Conservation (phyloP, 2,329 filamentous ascomycete genomes). For the Diplodia scrobiculata region DNA sequence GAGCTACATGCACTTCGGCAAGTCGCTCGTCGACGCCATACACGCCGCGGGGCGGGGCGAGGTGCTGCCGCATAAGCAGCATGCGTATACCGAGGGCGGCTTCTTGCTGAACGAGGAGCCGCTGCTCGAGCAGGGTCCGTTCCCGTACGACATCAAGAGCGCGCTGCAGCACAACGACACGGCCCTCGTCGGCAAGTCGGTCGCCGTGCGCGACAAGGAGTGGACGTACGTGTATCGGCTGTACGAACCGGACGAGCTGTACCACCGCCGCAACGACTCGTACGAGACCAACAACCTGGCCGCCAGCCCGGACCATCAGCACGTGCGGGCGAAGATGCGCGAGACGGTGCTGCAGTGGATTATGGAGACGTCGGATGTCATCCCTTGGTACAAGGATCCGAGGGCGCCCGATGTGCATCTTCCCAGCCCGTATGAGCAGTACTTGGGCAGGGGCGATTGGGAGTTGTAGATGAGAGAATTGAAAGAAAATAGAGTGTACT, state of each 20-base stretch:
- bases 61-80: conserved; percentile 43
- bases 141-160: conserved; percentile 53
- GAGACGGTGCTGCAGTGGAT: conserved; percentile 47
- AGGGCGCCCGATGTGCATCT: background rate
- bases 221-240: conserved; percentile 53
- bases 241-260: conserved; percentile 52
- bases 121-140: conserved; percentile 49
- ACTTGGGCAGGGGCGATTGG: background rate
- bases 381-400: conserved; percentile 20
- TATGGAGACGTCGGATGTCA: conserved; percentile 17
- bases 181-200: conserved; percentile 49
- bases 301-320: conserved; percentile 34
- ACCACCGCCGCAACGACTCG: conserved; percentile 45
- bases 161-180: conserved; percentile 52
- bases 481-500: no score
- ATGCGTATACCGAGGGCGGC: conserved; percentile 51
- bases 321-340: conserved; percentile 36
- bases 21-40: conserved; percentile 42
- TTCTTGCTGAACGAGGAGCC: conserved; percentile 52
- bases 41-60: conserved; percentile 25
- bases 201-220: conserved; percentile 43
- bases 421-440: conserved; percentile 16
- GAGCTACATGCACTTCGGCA: conserved; percentile 48
- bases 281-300: conserved; percentile 49
- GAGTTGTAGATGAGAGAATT: background rate